Evolutionary conservation across 768 basidiomycete genomes (phyloP).

Genomic region (Mycena polygramma): DNA sequence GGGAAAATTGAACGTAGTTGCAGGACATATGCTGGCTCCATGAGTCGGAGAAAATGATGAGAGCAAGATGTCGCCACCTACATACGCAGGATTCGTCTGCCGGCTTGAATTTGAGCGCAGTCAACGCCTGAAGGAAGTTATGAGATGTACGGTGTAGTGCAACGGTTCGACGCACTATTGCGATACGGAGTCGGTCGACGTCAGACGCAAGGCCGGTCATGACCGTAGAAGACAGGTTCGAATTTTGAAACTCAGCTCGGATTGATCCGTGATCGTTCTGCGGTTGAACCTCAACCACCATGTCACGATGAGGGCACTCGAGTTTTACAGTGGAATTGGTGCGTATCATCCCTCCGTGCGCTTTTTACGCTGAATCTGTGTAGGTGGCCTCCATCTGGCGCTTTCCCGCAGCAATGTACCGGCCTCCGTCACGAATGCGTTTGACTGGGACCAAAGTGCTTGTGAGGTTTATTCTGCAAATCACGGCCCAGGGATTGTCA

Average conservation of each 20-base stretch:
- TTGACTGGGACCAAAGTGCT: constrained; percentile 86
- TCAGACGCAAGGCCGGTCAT: constrained; percentile 27
- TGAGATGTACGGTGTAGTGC: too few relatives aligned
- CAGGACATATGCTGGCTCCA: constrained; percentile 21
- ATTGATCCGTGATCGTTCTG: constrained; percentile 11
- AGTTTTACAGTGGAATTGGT: constrained; percentile 91
- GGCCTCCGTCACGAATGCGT: constrained; percentile 71
- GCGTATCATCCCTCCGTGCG: constrained; percentile 31
- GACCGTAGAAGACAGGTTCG: background rate
- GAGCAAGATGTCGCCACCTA: constrained; percentile 38
- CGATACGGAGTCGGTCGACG: constrained; percentile 56
- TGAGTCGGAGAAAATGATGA: background rate
- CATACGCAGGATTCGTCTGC: constrained; percentile 54
- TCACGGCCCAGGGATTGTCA: constrained; percentile 59
- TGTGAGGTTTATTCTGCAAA: constrained; percentile 79
- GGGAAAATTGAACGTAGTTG: constrained; percentile 23
- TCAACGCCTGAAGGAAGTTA: constrained; percentile 54
- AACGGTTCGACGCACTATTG: constrained; percentile 53
- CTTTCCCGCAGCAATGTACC: constrained; percentile 63
- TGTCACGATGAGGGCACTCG: constrained; percentile 56
- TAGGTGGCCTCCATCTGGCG: constrained; percentile 83
- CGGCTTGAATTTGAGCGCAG: constrained; percentile 61
- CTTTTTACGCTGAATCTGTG: background rate
- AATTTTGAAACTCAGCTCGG: constrained; percentile 8
- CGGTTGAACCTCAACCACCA: constrained; percentile 28